Conservation (phyloP, 2,329 filamentous ascomycete species). For the Pseudogymnoascus verrucosus region DNA sequence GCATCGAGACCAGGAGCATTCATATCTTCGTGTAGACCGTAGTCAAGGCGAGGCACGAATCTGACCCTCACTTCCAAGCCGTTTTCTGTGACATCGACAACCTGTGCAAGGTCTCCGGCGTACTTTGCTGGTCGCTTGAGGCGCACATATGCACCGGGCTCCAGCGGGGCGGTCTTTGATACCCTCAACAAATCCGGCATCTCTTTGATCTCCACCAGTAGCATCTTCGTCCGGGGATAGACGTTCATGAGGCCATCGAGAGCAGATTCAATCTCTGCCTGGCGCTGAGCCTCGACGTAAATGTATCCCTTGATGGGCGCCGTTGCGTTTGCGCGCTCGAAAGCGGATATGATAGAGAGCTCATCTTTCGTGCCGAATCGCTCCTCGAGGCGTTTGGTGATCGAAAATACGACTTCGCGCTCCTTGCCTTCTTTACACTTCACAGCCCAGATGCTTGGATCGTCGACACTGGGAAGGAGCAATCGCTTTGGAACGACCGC, state of each 20-base stretch:
- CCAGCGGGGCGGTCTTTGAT: constrained; percentile 74
- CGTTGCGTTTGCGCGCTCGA: constrained; percentile 73
- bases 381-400: constrained; percentile 85
- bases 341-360: constrained; percentile 78
- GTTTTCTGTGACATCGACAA: constrained; percentile 87
- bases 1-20: constrained; percentile 34
- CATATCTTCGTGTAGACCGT: constrained; percentile 76
- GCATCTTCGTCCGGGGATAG: constrained; percentile 79
- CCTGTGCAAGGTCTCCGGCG: constrained; percentile 80
- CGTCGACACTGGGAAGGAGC: constrained; percentile 84
- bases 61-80: constrained; percentile 81
- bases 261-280: constrained; percentile 76
- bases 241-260: constrained; percentile 81
- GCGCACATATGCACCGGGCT: constrained; percentile 87
- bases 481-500: constrained; percentile 77
- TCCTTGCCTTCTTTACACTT: constrained; percentile 94
- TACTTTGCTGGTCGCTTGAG: constrained; percentile 75
- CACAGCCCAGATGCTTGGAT: constrained; percentile 92
- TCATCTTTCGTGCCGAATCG: constrained; percentile 69
- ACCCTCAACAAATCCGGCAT: constrained; percentile 94
- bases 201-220: constrained; percentile 89
- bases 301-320: constrained; percentile 87
- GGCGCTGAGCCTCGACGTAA: constrained; percentile 84
- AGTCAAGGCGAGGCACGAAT: constrained; percentile 85
- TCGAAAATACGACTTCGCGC: constrained; percentile 76